Base-by-base conservation (phyloP, 345 rosid genomes). In the Populus euphratica region DNA sequence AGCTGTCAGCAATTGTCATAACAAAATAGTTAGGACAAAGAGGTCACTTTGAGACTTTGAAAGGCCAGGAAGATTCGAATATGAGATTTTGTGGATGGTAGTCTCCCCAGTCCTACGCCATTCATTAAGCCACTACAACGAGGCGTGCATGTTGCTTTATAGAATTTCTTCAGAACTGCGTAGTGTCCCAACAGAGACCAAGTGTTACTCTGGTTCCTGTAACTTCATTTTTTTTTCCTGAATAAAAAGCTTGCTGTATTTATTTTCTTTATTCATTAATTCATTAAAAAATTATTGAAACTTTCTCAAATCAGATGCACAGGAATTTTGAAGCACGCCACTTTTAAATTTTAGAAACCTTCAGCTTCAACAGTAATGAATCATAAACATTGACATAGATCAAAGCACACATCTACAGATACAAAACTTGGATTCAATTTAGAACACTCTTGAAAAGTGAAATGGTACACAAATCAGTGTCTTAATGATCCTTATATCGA, bases 31-130 rank as follows among this genome's bases (percentile, higher is more conserved):
- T 27, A 20, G 62, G 13, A 47, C 39, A 20, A 71, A 33, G 29
- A 49, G 39, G 36, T 49, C 61, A 54, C 1, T 81, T 52, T 56
- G 61, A 47, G 70, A 64, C 56, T 17, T 23, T 66, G 13, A 1
- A 23, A 56, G 74, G 67, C 49, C 66, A 54, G 31, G 67, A 72
- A 68, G 52, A 61, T 72, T 68, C 56, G 35, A 63, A 49, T 41
- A 73, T n/a, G 35, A 39, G 41, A 11, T 52, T 68, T 72, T 76
- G 82, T 72, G 77, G 69, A 44, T 39, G 74, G 6, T 52, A 73
- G 31, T 71, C 38, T 33, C 61, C 74, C 56, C 66, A 33, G 73
- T 43, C 72, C 62, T 64, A 36, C 62, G 33, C 77, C 74, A 16
- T 65, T 77, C 79, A 54, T 25, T 25, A 20, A 70, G 29, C 41